Evolutionary conservation across 2,329 filamentous ascomycete genomes (phyloP).

Genomic region (Pyrenophora seminiperda): DNA sequence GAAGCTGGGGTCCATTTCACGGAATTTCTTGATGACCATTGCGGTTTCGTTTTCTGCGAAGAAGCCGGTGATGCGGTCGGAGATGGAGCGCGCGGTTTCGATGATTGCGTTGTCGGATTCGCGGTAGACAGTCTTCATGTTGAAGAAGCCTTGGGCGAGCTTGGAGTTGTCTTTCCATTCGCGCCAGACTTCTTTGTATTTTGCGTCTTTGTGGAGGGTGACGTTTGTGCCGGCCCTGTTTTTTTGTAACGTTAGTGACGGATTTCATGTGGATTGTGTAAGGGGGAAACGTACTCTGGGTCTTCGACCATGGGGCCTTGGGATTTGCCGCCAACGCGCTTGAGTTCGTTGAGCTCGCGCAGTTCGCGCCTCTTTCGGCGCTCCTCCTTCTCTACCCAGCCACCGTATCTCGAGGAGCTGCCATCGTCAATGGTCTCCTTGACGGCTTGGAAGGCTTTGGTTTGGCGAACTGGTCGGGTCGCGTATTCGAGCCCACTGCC

Average conservation of each 20-base stretch:
- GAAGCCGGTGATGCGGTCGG: slow-evolving; percentile 89
- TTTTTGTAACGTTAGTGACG: slow-evolving; percentile 50
- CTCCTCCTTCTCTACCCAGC: slow-evolving; percentile 97
- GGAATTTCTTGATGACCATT: slow-evolving; percentile 96
- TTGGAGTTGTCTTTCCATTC: slow-evolving; percentile 91
- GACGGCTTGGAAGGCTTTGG: slow-evolving; percentile 89
- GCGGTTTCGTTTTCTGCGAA: slow-evolving; percentile 99
- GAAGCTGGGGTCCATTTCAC: slow-evolving; percentile 92
- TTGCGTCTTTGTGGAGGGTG: slow-evolving; percentile 93
- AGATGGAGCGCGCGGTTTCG: slow-evolving; percentile 89
- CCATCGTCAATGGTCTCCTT: slow-evolving; percentile 97
- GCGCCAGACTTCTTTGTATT: slow-evolving; percentile 98
- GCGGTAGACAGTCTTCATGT: slow-evolving; percentile 83
- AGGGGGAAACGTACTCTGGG: slow-evolving; percentile 71
- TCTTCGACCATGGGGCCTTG: slow-evolving; percentile 76
- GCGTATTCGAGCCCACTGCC: slow-evolving; percentile 88
- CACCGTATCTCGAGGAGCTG: slow-evolving; percentile 92
- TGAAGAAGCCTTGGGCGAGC: slow-evolving; percentile 85
- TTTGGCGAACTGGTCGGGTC: slow-evolving; percentile 92
- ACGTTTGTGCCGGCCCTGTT: slow-evolving; percentile 88
- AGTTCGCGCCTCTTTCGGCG: slow-evolving; percentile 77
- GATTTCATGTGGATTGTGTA: too few species aligned
- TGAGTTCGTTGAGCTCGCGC: slow-evolving; percentile 66
- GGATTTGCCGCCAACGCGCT: slow-evolving; percentile 53
- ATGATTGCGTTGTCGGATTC: slow-evolving; percentile 98